phyloP scores from a whole-genome alignment of 495 filamentous ascomycete genomes.

The Penicillium flavigenum region DNA sequence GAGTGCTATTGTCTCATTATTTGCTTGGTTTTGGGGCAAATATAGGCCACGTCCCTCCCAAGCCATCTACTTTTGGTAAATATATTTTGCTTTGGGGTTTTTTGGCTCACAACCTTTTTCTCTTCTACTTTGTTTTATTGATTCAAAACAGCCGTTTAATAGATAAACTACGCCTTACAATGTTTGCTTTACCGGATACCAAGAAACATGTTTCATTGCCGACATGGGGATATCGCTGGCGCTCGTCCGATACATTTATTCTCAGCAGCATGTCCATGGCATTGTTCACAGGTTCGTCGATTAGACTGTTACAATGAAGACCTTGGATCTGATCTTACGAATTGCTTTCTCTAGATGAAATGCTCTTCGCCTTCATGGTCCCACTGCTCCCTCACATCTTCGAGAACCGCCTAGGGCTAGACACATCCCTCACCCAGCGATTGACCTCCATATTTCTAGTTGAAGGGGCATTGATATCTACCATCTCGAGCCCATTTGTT shows the following conservation, averaged over 20 bases:
- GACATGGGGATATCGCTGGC: constrained; percentile 6
- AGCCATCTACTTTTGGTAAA: background rate
- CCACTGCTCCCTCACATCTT: constrained; percentile 29
- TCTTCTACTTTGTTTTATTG: background rate
- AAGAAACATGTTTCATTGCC: background rate
- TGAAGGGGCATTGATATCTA: constrained; percentile 23
- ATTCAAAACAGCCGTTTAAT: background rate
- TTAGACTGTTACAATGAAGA: background rate
- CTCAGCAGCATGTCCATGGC: constrained; percentile 4
- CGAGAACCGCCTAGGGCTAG: constrained; percentile 23
- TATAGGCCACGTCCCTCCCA: background rate
- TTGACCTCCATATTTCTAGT: constrained; percentile 25
- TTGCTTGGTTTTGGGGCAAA: background rate
- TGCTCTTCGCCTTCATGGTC: constrained; percentile 23
- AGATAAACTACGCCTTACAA: background rate
- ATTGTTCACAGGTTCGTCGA: background rate
- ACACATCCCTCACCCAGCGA: constrained; percentile 19
- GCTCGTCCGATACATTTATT: constrained; percentile 8
- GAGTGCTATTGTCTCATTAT: background rate
- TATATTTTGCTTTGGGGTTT: background rate
- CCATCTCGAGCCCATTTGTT: constrained; percentile 10
- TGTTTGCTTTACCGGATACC: background rate
- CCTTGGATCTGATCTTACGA: no score
- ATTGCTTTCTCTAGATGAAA: background rate
- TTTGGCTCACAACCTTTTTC: background rate